Percentiles rank a stretch among this genome's conserved stretches.
These are phyloP conservation scores for Melastoma malabathricum DNA, from an alignment of 345 rosid species.

Conservation along the genomic window DNA sequence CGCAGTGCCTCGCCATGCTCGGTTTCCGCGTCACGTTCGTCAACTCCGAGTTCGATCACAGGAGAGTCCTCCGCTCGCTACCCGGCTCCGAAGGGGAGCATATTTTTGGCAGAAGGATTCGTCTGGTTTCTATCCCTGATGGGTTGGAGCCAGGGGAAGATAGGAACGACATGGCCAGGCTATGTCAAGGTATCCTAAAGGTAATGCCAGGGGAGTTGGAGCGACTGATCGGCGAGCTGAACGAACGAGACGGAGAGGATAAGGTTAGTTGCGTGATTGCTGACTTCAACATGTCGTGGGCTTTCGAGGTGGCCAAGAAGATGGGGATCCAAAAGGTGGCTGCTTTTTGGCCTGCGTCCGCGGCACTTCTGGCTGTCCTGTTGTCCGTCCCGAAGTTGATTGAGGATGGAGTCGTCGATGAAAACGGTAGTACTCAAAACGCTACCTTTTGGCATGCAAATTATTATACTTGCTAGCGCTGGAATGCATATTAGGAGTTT, in stretches of 20 bases:
- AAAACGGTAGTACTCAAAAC: constrained; percentile 1
- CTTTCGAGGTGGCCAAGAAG: constrained; percentile 8
- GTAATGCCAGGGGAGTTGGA: constrained; percentile 9
- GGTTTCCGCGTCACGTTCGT: constrained; percentile 11
- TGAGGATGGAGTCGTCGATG: constrained; percentile 2
- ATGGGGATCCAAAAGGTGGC: constrained; percentile 5
- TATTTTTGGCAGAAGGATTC: constrained; percentile 1
- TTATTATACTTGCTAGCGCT: too few species aligned
- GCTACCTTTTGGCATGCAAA: too few species aligned
- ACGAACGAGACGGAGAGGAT: background rate
- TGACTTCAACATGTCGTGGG: constrained; percentile 6
- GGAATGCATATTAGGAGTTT: background rate
- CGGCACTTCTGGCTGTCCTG: background rate
- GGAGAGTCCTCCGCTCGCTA: background rate
- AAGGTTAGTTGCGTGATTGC: constrained; percentile 6
- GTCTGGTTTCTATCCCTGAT: constrained; percentile 5
- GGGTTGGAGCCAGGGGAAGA: constrained; percentile 7
- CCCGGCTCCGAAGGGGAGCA: background rate
- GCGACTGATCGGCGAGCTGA: constrained; percentile 3
- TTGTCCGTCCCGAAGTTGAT: constrained; percentile 6
- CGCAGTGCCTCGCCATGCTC: constrained; percentile 5
- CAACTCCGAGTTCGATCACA: constrained; percentile 8
- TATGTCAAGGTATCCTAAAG: background rate
- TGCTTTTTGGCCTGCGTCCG: constrained; percentile 9
- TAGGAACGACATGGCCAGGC: constrained; percentile 7